Evolutionary conservation across 1,284 basidiomycete genomes (phyloP).

Genomic region (Ganoderma lingzhi): DNA sequence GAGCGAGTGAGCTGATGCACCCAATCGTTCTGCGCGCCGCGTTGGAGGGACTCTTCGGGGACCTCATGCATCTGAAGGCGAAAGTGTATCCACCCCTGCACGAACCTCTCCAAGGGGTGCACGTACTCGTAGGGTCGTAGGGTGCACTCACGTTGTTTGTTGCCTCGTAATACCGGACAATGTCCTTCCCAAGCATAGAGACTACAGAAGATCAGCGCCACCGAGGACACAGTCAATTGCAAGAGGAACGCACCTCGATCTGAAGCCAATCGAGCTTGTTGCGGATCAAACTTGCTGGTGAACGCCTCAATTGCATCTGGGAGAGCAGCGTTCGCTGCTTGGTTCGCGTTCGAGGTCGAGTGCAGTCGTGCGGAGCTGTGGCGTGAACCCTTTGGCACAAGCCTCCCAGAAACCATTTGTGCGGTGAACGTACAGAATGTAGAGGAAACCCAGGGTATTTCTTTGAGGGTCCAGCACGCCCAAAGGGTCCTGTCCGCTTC

Average conservation of each 20-base stretch:
- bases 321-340: slow-evolving; percentile 9
- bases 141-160: slow-evolving; percentile 34
- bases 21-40: too few species aligned
- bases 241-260: slow-evolving; percentile 61
- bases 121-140: background rate
- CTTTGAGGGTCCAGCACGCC: slow-evolving; percentile 56
- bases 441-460: slow-evolving; percentile 71
- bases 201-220: slow-evolving; percentile 36
- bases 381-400: slow-evolving; percentile 11
- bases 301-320: slow-evolving; percentile 59
- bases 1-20: too few species aligned
- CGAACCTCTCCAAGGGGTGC: background rate
- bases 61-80: background rate
- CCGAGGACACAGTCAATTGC: background rate
- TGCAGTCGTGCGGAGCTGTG: slow-evolving; percentile 62
- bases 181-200: slow-evolving; percentile 45
- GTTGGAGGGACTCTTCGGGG: too few species aligned
- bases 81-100: background rate
- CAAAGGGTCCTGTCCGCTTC: slow-evolving; percentile 69
- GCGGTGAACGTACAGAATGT: slow-evolving; percentile 66
- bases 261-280: slow-evolving; percentile 67
- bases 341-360: slow-evolving; percentile 26
- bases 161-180: slow-evolving; percentile 37
- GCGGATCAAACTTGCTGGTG: slow-evolving; percentile 62
- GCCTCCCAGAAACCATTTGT: slow-evolving; percentile 10